Base-by-base conservation (phyloP, 2,329 filamentous ascomycete genomes). In the Kalaharituber pfeilii region DNA sequence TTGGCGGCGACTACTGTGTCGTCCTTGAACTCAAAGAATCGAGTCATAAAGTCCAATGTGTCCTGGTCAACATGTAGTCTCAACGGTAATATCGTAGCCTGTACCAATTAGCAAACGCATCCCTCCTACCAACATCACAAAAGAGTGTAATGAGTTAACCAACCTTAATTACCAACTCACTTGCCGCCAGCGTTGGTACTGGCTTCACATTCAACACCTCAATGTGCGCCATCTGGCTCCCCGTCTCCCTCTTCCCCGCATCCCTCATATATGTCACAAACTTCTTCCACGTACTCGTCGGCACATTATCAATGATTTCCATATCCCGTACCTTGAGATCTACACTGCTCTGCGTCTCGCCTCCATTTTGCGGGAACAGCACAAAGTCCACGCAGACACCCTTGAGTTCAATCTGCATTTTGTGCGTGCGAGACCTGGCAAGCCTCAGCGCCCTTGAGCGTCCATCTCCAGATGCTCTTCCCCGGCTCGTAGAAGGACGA, bases 11-110 rank as follows among this genome's bases (percentile, higher is more conserved):
- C 63, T 1, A 64, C 65, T 1, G 71, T 71, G 39, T 88, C 84
- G 62, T 95, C 87, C 65, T 94, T 93, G 74, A 98, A 98, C 64
- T 94, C 88, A 64, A 98, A 98, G 72, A 98, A 98, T 1, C 91
- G 80, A 1, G 84, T 94, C 65, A 98, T 85, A 66, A 98, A 98
- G 66, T 98, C 91, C 3, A 98, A 76, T 0, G 91, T 89, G 68
- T 98, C 91, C 68, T 98, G 91, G 64, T 98, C 91, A 29, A 98
- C 88, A 66, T 98, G 91, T 1, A 98, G 74, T 44, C 91, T 80
- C 26, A 98, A 71, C 1, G 91, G 91, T 27, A 96, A 74, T 18
- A 98, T 68, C 0, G 79, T 83, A 13, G 79, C 77, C 71, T 76
- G 62, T 50, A 2, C 65, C 5, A 22, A 30, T 13, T 33, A 13